Percentiles rank a stretch among this genome's conserved stretches.
phyloP scores from a whole-genome alignment of 495 filamentous ascomycete species.

The Pyronema omphalodes region DNA sequence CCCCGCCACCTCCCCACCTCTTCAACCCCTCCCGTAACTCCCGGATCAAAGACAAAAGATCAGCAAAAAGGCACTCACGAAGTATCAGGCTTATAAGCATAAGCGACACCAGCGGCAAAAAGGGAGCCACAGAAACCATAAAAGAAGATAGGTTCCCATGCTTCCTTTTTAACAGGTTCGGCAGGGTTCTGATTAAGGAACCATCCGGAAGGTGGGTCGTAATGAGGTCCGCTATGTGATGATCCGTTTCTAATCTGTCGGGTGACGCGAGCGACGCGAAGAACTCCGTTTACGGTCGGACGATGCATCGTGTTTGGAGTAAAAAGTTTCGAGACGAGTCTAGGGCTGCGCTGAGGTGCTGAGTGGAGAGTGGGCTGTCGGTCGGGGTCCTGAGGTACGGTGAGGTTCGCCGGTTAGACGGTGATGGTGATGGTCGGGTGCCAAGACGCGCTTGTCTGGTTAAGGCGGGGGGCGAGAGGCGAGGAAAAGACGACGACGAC shows the following conservation, averaged over 20 bases:
- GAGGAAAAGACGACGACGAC: too few relatives aligned
- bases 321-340: too few relatives aligned
- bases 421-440: too few relatives aligned
- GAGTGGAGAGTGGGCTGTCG: too few relatives aligned
- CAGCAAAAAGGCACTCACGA: constrained; percentile 47
- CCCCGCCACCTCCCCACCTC: neutral
- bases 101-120: constrained; percentile 53
- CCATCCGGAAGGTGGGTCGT: constrained; percentile 81
- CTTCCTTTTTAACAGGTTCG: constrained; percentile 71
- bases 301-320: too few relatives aligned
- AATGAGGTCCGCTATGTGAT: constrained; percentile 38
- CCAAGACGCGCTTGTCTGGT: too few relatives aligned
- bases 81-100: constrained; percentile 95
- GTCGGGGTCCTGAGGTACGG: too few relatives aligned
- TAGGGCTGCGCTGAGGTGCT: too few relatives aligned
- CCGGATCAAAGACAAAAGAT: neutral
- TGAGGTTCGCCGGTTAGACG: too few relatives aligned
- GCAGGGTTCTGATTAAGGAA: constrained; percentile 81
- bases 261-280: too few relatives aligned
- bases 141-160: constrained; percentile 78
- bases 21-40: neutral
- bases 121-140: constrained; percentile 84
- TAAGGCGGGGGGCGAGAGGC: too few relatives aligned
- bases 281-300: too few relatives aligned
- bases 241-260: neutral